Percentiles rank a stretch among this genome's conserved stretches.
Conservation (phyloP, 2,329 filamentous ascomycete species). For the Helotiales sp. region DNA sequence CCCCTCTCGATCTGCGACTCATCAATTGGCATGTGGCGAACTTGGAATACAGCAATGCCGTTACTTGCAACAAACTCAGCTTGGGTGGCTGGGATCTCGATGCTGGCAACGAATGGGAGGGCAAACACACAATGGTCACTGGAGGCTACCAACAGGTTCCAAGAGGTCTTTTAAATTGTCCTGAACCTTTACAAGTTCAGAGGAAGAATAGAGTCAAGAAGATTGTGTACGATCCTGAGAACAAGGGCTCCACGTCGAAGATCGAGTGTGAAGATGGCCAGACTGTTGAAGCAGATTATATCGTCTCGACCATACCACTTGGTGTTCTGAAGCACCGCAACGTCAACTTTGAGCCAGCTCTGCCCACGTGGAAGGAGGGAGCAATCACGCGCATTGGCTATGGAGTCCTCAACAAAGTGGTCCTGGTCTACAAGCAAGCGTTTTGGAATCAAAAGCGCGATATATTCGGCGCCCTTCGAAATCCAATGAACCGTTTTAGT, state of each 20-base stretch:
- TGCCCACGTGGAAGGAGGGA: conserved; percentile 84
- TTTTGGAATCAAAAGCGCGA: conserved; percentile 92
- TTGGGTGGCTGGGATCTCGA: conserved; percentile 95
- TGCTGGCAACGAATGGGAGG: conserved; percentile 96
- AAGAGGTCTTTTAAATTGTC: conserved; percentile 78
- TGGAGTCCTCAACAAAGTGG: conserved; percentile 92
- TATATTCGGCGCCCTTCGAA: conserved; percentile 89
- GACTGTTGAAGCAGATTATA: conserved; percentile 76
- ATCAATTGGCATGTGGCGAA: conserved; percentile 99
- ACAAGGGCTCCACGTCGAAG: conserved; percentile 49
- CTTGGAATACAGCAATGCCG: conserved; percentile 95
- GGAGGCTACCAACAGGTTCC: conserved; percentile 94
- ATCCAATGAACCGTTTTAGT: conserved; percentile 68
- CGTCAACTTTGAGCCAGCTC: conserved; percentile 81
- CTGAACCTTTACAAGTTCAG: conserved; percentile 73
- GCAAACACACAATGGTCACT: conserved; percentile 87
- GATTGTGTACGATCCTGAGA: conserved; percentile 62
- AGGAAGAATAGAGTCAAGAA: conserved; percentile 71
- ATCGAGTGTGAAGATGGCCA: conserved; percentile 79
- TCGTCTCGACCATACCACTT: conserved; percentile 88
- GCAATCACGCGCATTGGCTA: conserved; percentile 86
- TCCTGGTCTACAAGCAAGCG: conserved; percentile 81
- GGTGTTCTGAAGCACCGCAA: conserved; percentile 85
- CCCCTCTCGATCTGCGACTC: conserved; percentile 81
- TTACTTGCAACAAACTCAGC: conserved; percentile 82